Evolutionary conservation across 352 stramenopile genomes (phyloP), one percentile per base, ranked within the genome.

Genomic region (Paralagenidium karlingii): DNA sequence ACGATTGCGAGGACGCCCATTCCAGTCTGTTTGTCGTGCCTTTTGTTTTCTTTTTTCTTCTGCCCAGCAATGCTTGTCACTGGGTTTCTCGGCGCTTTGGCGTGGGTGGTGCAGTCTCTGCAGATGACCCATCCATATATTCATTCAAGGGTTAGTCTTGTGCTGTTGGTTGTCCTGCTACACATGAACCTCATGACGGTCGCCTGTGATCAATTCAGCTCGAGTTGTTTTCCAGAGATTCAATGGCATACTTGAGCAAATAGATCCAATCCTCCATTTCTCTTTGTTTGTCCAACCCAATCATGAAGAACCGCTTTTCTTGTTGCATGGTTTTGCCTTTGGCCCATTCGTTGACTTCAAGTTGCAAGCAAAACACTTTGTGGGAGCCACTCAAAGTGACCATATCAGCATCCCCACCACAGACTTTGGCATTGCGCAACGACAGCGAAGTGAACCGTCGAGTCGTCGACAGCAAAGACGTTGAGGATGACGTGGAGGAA

Each of bases 201-300:
- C n/a, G n/a, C n/a, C n/a, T n/a, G n/a, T n/a, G n/a, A n/a, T n/a
- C n/a, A n/a, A n/a, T n/a, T n/a, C n/a, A n/a, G n/a, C n/a, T n/a
- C n/a, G 38, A 39, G 39, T 80, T 49, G 33, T 73, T 81, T 51
- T 90, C 71, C 34, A 88, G 63, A 8, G 74, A 83, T 48, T 92
- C 78, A 47, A 92, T 89, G 24, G 70, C 78, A 40, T 80, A 92
- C 10, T 68, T 67, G 33, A 89, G 68, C 70, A 92, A 74, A 49
- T 80, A 92, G 28, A 92, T 60, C 78, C 78, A 92, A 48, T 78
- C 66, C 28, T 78, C 66, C 7, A 92, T 69, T 41, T 89, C 78
- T 27, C 59, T 59, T 45, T 86, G 70, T 46, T 59, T 82, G 34
- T 84, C 56, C 10, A 82, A 68, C 26, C 64, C 75, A 22, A 92